Evolutionary conservation across 139 green algal genomes (phyloP).

Genomic region (Chlamydomonas urium): DNA sequence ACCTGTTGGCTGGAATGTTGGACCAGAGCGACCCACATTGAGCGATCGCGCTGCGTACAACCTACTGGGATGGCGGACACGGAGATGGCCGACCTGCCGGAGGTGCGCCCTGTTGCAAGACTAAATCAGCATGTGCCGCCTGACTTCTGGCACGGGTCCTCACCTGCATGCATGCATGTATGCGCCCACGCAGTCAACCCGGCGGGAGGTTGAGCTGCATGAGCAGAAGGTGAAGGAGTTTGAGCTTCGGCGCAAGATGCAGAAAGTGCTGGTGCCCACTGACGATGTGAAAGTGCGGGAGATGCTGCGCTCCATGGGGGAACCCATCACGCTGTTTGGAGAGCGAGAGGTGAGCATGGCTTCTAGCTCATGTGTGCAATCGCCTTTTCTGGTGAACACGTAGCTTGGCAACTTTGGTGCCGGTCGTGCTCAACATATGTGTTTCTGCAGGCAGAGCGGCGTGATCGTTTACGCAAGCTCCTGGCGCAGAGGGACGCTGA

Average conservation of each 20-base stretch:
- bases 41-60: too few relatives aligned
- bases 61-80: background rate
- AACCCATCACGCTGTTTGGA: slow-evolving; percentile 96
- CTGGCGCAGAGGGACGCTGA: slow-evolving; percentile 70
- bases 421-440: background rate
- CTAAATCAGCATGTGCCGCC: background rate
- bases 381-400: too few relatives aligned
- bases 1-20: too few relatives aligned
- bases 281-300: slow-evolving; percentile 64
- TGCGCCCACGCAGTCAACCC: slow-evolving; percentile 22
- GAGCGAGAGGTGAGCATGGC: slow-evolving; percentile 75
- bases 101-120: slow-evolving; percentile 4
- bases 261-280: slow-evolving; percentile 67
- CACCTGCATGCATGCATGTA: slow-evolving; percentile 1
- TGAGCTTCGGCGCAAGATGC: slow-evolving; percentile 66
- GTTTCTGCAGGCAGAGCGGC: slow-evolving; percentile 72
- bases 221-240: slow-evolving; percentile 67
- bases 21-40: too few relatives aligned
- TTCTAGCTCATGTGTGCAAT: too few relatives aligned
- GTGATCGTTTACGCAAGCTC: slow-evolving; percentile 79
- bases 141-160: too few relatives aligned
- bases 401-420: too few relatives aligned
- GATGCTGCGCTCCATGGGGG: slow-evolving; percentile 71
- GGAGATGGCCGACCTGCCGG: slow-evolving; percentile 4
- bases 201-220: slow-evolving; percentile 48